Evolutionary conservation across 495 filamentous ascomycete species (phyloP).

Genomic region (Aspergillus biplanus): DNA sequence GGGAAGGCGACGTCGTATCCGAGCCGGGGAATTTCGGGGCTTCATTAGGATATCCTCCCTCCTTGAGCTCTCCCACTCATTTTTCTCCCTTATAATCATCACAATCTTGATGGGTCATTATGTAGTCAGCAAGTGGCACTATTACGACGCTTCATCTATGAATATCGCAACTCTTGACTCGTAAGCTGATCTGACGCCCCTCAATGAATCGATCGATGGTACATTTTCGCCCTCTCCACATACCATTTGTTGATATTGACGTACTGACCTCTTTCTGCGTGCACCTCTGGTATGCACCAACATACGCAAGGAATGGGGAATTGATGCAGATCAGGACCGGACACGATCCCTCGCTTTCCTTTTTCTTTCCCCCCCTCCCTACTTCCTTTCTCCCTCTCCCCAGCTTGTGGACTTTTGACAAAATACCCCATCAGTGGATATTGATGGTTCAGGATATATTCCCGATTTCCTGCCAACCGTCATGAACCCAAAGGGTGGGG

Average conservation of each 20-base stretch:
- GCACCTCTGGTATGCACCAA: constrained; percentile 26
- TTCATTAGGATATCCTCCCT: not conserved
- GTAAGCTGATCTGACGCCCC: not conserved
- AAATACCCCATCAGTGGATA: too few relatives aligned
- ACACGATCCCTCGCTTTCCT: not conserved
- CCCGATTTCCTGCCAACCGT: too few relatives aligned
- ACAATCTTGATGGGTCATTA: not conserved
- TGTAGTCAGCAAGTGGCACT: not conserved
- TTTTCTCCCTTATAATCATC: not conserved
- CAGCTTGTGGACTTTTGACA: too few relatives aligned
- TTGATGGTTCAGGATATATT: too few relatives aligned
- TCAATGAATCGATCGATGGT: not conserved
- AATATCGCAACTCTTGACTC: not conserved
- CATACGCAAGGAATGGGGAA: constrained; percentile 21
- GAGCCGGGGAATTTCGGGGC: constrained; percentile 7
- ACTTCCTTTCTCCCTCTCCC: too few relatives aligned
- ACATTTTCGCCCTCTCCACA: constrained; percentile 13
- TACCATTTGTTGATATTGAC: constrained; percentile 21
- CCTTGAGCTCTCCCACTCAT: not conserved
- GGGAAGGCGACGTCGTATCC: constrained; percentile 2
- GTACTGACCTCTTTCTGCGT: constrained; percentile 23
- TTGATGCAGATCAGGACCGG: constrained; percentile 2
- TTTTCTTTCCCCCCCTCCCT: not conserved
- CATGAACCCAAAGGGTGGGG: too few relatives aligned
- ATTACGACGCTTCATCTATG: not conserved